A percentile compares a stretch with the other conserved stretches of the same genome.
Evolutionary conservation across 1,284 basidiomycete species (phyloP).

Genomic region (Chalciporus sp.): DNA sequence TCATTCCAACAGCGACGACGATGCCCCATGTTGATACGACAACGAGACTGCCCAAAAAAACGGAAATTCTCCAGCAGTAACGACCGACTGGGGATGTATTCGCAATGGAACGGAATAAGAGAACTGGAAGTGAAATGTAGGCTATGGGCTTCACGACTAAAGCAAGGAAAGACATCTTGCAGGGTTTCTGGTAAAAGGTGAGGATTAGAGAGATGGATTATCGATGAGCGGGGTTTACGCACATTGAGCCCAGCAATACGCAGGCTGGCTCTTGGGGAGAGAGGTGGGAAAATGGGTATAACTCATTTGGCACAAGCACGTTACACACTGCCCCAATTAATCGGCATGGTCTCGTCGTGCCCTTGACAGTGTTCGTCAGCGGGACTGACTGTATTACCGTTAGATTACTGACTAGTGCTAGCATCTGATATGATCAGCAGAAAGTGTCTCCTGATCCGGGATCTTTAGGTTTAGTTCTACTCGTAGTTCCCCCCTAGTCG

Average conservation of each 20-base stretch:
- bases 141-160: conserved; percentile 67
- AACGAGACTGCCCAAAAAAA: conserved; percentile 79
- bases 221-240: conserved; percentile 18
- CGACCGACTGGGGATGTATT: conserved; percentile 55
- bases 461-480: no score
- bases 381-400: no score
- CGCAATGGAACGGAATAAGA: conserved; percentile 62
- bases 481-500: no score
- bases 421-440: no score
- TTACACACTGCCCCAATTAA: no score
- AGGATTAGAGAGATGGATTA: conserved; percentile 9
- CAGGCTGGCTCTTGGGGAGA: conserved; percentile 27
- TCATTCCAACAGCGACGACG: conserved; percentile 71
- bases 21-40: conserved; percentile 79
- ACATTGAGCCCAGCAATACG: conserved; percentile 29
- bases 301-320: neutral
- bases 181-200: conserved; percentile 3
- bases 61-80: conserved; percentile 73
- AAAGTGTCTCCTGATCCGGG: no score
- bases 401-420: no score
- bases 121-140: conserved; percentile 69
- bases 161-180: conserved; percentile 60
- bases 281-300: conserved; percentile 35
- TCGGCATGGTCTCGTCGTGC: neutral
- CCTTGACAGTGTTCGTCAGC: no score